phyloP scores from a whole-genome alignment of 768 basidiomycete species.

The Rhodotorula paludigena region DNA sequence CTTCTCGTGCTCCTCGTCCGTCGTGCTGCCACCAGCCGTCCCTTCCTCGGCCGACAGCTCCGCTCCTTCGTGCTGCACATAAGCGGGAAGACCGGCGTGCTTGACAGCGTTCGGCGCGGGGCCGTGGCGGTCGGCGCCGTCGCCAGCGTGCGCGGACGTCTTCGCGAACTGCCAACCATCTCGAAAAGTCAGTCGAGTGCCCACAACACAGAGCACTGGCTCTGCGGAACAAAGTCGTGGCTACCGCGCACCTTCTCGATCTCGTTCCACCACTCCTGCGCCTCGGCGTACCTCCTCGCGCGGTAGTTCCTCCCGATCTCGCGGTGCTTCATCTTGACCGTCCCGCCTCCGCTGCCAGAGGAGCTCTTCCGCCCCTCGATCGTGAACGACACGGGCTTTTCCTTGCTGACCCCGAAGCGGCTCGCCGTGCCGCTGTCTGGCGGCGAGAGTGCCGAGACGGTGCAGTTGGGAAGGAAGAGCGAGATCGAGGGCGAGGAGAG shows the following conservation, averaged over 20 bases:
- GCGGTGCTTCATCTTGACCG: background rate
- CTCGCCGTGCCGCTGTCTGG: too few species aligned
- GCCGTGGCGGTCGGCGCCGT: background rate
- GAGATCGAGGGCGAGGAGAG: conserved; percentile 4
- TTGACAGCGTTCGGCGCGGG: background rate
- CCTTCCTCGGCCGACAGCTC: background rate
- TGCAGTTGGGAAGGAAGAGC: conserved; percentile 17
- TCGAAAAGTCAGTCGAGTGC: too few species aligned
- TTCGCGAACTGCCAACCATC: background rate
- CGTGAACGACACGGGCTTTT: background rate
- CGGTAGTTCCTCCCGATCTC: background rate
- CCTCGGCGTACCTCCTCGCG: conserved; percentile 5
- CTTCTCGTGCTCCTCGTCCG: too few species aligned
- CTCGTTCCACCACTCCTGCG: background rate
- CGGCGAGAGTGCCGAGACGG: background rate
- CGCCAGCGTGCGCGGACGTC: background rate
- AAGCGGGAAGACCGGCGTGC: background rate
- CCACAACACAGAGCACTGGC: too few species aligned
- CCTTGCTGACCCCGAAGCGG: background rate
- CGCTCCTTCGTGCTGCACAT: background rate
- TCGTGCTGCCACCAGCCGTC: too few species aligned
- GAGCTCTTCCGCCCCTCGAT: background rate
- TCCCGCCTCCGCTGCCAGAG: background rate
- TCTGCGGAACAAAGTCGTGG: too few species aligned
- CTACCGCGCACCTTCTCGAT: conserved; percentile 3